These are phyloP conservation scores for Verbascum thapsus DNA, from an alignment of 257 asterid genomes.

Conservation along the genomic window DNA sequence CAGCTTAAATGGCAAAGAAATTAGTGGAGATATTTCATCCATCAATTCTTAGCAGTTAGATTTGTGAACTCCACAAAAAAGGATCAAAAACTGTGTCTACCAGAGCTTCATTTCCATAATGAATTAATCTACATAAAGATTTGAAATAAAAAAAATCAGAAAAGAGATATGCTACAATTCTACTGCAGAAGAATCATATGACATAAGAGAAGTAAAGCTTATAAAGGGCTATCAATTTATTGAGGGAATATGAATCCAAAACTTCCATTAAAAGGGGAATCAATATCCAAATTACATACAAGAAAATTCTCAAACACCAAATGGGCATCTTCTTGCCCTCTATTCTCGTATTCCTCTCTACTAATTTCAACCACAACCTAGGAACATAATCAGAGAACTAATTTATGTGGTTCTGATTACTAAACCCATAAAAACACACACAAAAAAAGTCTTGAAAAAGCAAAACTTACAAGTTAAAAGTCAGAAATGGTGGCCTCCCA, in stretches of 20 bases:
- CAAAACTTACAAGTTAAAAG: constrained; percentile 26
- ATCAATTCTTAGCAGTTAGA: constrained; percentile 31
- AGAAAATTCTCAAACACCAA: constrained; percentile 34
- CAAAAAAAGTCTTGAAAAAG: constrained; percentile 3
- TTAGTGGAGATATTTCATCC: constrained; percentile 46
- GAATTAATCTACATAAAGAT: constrained; percentile 14
- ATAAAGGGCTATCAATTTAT: not conserved
- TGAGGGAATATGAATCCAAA: constrained; percentile 46
- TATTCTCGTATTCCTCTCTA: constrained; percentile 36
- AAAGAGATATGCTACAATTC: constrained; percentile 12
- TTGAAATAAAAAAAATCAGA: constrained; percentile 21
- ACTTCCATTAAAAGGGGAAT: constrained; percentile 38
- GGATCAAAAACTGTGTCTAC: constrained; percentile 4
- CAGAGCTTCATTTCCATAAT: constrained; percentile 7
- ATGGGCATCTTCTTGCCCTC: constrained; percentile 37
- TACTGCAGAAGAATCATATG: constrained; percentile 20
- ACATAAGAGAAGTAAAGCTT: constrained; percentile 16
- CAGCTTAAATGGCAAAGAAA: constrained; percentile 47
- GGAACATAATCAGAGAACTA: constrained; percentile 27
- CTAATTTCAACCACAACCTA: constrained; percentile 29
- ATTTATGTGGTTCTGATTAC: constrained; percentile 22
- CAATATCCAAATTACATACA: constrained; percentile 36
- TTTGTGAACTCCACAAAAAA: too few relatives aligned
- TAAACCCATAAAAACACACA: not conserved
- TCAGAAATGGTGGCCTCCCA: constrained; percentile 12